phyloP scores from a whole-genome alignment of 2,329 filamentous ascomycete genomes.

The Sporothrix humicola region DNA sequence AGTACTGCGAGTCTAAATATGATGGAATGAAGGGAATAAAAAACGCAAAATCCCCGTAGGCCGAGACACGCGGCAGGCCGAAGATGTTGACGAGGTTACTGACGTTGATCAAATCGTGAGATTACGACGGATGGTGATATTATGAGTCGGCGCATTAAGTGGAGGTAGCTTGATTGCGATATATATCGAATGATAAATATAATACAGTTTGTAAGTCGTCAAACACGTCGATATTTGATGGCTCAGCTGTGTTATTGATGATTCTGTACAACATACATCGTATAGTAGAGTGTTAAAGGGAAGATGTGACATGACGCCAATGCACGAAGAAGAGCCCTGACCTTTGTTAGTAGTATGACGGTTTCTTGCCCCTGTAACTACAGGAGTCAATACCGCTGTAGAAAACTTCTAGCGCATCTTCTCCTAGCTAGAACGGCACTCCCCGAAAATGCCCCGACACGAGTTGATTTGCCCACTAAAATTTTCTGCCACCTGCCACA shows the following conservation, averaged over 20 bases:
- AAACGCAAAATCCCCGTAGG: no score
- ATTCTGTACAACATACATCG: background rate
- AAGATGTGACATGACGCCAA: background rate
- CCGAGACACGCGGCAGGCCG: no score
- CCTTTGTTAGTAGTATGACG: background rate
- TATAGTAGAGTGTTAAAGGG: background rate
- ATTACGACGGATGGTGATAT: no score
- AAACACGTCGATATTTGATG: background rate
- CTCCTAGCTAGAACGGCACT: background rate
- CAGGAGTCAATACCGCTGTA: background rate
- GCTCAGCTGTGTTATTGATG: background rate
- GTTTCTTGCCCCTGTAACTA: background rate
- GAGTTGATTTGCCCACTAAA: conserved; percentile 6
- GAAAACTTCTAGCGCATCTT: background rate
- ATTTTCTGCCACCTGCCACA: background rate
- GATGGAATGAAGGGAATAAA: no score
- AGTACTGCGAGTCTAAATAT: no score
- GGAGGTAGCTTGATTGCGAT: no score
- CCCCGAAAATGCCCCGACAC: background rate
- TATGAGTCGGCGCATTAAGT: no score
- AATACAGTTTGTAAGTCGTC: no score
- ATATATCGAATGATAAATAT: no score
- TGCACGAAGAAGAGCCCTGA: background rate
- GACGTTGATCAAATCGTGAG: no score
- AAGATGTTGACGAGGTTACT: no score